These are phyloP conservation scores for Aegilops umbellulata DNA, from an alignment of 176 grass and related monocot species.

Conservation along the genomic window DNA sequence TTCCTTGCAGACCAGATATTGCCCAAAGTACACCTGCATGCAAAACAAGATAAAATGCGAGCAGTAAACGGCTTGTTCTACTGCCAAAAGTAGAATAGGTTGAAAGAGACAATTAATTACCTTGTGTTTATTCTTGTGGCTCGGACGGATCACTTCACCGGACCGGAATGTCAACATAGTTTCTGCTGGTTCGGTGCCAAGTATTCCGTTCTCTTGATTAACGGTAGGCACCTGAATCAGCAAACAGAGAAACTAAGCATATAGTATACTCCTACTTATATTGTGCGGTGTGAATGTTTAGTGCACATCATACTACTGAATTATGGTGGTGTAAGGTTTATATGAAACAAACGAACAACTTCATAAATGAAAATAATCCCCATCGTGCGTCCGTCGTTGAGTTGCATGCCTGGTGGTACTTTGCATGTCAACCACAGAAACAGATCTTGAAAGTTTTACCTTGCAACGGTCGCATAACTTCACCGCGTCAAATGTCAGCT, in stretches of 20 bases:
- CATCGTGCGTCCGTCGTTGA: not conserved
- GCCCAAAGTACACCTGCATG: slow-evolving; percentile 78
- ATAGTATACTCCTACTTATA: not conserved
- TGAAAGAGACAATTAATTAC: slow-evolving; percentile 23
- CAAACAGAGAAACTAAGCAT: not conserved
- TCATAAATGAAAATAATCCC: not conserved
- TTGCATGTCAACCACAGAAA: not conserved
- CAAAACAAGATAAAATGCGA: not conserved
- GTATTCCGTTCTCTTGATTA: slow-evolving; percentile 62
- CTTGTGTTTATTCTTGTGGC: slow-evolving; percentile 54
- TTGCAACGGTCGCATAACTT: slow-evolving; percentile 87
- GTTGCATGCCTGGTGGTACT: not conserved
- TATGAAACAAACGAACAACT: not conserved
- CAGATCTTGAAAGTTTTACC: slow-evolving; percentile 30
- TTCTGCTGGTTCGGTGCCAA: slow-evolving; percentile 66
- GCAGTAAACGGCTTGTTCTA: not conserved
- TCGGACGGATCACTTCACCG: slow-evolving; percentile 49
- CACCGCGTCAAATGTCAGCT: slow-evolving; percentile 72
- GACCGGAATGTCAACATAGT: slow-evolving; percentile 78
- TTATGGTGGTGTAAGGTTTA: not conserved
- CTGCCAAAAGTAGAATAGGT: not conserved
- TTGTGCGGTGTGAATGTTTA: not conserved
- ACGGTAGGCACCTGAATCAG: slow-evolving; percentile 68
- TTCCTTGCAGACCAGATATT: slow-evolving; percentile 82
- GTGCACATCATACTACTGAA: not conserved